Percentiles rank a stretch among this genome's conserved stretches.
Evolutionary conservation across 768 basidiomycete species (phyloP).

Genomic region (Mycena vulgaris): DNA sequence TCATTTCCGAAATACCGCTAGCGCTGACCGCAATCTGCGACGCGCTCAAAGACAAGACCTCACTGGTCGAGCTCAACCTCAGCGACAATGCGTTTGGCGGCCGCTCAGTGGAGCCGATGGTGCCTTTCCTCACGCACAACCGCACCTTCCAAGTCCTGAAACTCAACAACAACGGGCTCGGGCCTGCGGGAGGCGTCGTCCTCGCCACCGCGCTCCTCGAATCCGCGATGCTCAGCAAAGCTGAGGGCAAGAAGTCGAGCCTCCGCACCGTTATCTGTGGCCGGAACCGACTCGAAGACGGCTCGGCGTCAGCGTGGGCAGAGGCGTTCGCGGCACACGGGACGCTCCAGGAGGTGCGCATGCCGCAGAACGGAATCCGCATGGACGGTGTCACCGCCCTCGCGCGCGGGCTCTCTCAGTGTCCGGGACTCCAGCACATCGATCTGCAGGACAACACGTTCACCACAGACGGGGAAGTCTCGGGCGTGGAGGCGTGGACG

Average conservation of each 20-base stretch:
- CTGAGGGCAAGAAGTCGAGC: constrained; percentile 78
- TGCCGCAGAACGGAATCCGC: constrained; percentile 99
- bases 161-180: constrained; percentile 97
- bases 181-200: constrained; percentile 88
- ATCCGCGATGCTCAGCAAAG: constrained; percentile 79
- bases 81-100: constrained; percentile 98
- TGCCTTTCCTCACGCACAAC: constrained; percentile 89
- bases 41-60: constrained; percentile 84
- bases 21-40: constrained; percentile 92
- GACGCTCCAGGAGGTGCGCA: constrained; percentile 85
- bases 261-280: constrained; percentile 91
- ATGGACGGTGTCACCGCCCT: constrained; percentile 91
- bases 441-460: constrained; percentile 96
- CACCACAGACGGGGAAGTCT: constrained; percentile 68
- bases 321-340: constrained; percentile 90
- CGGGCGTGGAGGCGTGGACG: constrained; percentile 72
- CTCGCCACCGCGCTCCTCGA: constrained; percentile 88
- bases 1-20: constrained; percentile 94
- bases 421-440: constrained; percentile 76
- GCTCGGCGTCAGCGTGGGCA: constrained; percentile 87
- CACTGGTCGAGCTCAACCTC: constrained; percentile 90
- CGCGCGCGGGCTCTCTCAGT: constrained; percentile 80
- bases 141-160: constrained; percentile 87
- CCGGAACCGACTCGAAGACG: constrained; percentile 95
- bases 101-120: constrained; percentile 94